Evolutionary conservation across 768 basidiomycete genomes (phyloP), one percentile per base, ranked within the genome.

Genomic region (Suillus subaureus): DNA sequence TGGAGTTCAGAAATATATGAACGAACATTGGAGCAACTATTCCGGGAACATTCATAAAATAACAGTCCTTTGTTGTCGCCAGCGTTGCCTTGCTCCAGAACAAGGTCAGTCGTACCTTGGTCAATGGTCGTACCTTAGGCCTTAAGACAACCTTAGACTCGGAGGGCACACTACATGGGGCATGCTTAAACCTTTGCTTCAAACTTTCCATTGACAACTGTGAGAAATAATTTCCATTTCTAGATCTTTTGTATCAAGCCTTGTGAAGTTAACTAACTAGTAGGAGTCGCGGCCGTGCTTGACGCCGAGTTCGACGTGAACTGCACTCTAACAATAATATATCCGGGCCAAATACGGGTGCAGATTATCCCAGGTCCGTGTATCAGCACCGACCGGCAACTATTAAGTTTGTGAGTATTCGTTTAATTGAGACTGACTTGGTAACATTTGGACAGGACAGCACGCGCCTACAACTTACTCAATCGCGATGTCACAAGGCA

Each of bases 391-490:
- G 90, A 55, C 92, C 85, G 83, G 86, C 88, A 4, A 84, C 87
- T 42, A 89, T 94, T 72, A n/a, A n/a, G 86, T 94, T 73, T 96
- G 94, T 93, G 72, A 75, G 91, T 91, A 64, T 55, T 35, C 54
- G 45, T 65, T 68, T 43, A n/a, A 67, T n/a, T 65, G 42, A 26
- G 71, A 64, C 68, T 61, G 61, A 74, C 61, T 61, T 28, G 55
- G 64, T 65, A 63, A 57, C 75, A 92, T 91, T 51, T 91, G 92
- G 93, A 94, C 72, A 89, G 87, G 93, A 94, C 72, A 89, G 87
- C 67, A 82, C 82, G 64, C 82, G 87, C 47, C 91, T 92, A 7
- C 81, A 88, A 66, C 80, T 90, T 61, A 84, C 83, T 82, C 82
- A 26, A 79, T 79, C 63, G 83, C 78, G 79, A 86, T 66, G 66